Evolutionary conservation across 2,329 filamentous ascomycete species (phyloP).

Genomic region (Diaporthe citri): DNA sequence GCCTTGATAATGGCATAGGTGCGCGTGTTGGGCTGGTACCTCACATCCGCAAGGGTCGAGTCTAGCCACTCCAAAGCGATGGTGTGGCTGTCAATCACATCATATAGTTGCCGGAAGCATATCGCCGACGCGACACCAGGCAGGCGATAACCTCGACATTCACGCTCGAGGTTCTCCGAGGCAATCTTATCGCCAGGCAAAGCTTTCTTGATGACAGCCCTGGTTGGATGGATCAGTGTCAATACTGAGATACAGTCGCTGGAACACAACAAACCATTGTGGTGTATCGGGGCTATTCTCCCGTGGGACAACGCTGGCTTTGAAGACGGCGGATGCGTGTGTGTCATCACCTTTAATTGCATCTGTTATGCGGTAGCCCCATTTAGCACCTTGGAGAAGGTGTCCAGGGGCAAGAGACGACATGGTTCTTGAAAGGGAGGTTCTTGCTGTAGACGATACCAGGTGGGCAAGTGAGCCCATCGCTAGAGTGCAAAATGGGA

Average conservation of each 20-base stretch:
- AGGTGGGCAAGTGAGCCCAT: not conserved
- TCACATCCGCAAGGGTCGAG: not conserved
- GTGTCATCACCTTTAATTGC: not conserved
- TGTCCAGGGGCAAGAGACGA: not conserved
- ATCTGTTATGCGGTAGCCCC: not conserved
- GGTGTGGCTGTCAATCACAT: slow-evolving; percentile 1
- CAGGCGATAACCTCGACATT: not conserved
- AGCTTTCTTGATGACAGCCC: slow-evolving; percentile 7
- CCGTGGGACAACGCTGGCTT: not conserved
- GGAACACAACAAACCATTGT: not conserved
- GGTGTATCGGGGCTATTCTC: not conserved
- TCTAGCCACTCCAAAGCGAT: slow-evolving; percentile 1
- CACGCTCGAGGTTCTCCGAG: not conserved
- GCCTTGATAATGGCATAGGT: not conserved
- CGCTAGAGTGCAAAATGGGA: not conserved
- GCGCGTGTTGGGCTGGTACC: not conserved
- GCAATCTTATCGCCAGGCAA: not conserved
- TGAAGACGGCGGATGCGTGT: not conserved
- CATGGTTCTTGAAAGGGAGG: not conserved
- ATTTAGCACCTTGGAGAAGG: not conserved
- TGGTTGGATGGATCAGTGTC: not conserved
- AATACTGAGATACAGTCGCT: no score
- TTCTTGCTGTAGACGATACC: not conserved
- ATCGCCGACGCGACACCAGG: not conserved
- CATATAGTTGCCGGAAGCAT: slow-evolving; percentile 4